A percentile compares a stretch with the other conserved stretches of the same genome.
Evolutionary conservation across 768 basidiomycete species (phyloP).

Genomic region (Tylopilus subfusipes): DNA sequence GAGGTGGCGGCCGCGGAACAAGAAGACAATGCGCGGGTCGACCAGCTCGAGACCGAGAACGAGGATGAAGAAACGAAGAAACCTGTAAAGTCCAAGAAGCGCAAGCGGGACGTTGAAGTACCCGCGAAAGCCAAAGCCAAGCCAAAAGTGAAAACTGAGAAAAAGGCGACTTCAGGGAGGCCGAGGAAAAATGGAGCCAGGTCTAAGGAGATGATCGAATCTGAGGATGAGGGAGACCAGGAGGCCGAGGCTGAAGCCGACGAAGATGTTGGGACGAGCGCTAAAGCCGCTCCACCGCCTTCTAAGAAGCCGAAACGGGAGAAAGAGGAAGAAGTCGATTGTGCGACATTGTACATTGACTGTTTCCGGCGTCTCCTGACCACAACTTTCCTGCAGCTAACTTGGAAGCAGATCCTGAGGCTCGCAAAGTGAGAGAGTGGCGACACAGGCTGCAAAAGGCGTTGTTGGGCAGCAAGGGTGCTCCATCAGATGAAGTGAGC

Average conservation of each 20-base stretch:
- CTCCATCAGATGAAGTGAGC: constrained; percentile 64
- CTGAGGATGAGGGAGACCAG: constrained; percentile 56
- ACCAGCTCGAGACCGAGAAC: constrained; percentile 57
- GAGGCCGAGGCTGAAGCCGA: constrained; percentile 47
- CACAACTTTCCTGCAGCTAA: constrained; percentile 30
- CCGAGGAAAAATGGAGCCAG: constrained; percentile 57
- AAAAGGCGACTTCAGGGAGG: constrained; percentile 30
- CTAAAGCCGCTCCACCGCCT: constrained; percentile 57
- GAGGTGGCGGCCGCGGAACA: constrained; percentile 37
- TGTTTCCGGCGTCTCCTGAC: constrained; percentile 5
- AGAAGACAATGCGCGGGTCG: constrained; percentile 60
- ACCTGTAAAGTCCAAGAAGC: constrained; percentile 46
- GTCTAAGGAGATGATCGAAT: constrained; percentile 62
- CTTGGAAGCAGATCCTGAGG: constrained; percentile 56
- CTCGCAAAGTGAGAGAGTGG: constrained; percentile 82
- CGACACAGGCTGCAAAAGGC: constrained; percentile 88
- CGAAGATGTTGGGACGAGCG: constrained; percentile 45
- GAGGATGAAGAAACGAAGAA: constrained; percentile 52
- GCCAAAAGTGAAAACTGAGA: constrained; percentile 44
- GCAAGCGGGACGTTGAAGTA: constrained; percentile 62
- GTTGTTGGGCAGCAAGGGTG: constrained; percentile 63
- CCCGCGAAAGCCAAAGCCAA: constrained; percentile 41
- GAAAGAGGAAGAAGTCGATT: constrained; percentile 60
- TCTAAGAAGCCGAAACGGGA: constrained; percentile 59
- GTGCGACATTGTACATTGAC: constrained; percentile 36